Percentiles rank a stretch among this genome's conserved stretches.
Conservation (phyloP, 2,329 filamentous ascomycete genomes). For the Colletotrichum sp. region DNA sequence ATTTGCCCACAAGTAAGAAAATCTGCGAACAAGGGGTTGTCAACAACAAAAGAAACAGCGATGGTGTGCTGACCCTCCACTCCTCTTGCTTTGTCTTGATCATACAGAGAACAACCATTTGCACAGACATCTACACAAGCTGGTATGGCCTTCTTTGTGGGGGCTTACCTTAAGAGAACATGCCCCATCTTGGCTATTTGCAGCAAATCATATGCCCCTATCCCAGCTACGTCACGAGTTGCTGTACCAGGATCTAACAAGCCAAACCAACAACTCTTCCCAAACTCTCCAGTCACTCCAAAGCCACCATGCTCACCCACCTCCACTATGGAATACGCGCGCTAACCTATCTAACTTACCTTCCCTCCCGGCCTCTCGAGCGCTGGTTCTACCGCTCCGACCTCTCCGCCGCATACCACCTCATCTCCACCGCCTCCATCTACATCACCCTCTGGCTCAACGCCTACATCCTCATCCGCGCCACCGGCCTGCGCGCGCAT, state of each 20-base stretch:
- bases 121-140: neutral
- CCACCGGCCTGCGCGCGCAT: neutral
- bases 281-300: neutral
- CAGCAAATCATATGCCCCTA: neutral
- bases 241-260: neutral
- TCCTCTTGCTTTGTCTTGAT: neutral
- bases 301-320: neutral
- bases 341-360: neutral
- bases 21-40: neutral
- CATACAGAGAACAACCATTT: neutral
- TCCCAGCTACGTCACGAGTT: neutral
- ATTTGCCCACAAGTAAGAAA: neutral
- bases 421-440: neutral
- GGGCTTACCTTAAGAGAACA: neutral
- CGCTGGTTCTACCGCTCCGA: slow-evolving; percentile 1
- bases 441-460: neutral
- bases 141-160: neutral
- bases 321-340: neutral
- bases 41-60: neutral
- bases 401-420: neutral
- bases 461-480: neutral
- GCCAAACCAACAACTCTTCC: neutral
- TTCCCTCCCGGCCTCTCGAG: neutral
- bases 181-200: neutral
- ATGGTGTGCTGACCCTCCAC: neutral